These are phyloP conservation scores for Zygosaccharomyces sapae DNA, from an alignment of 1,139 yeast genomes.

Conservation along the genomic window DNA sequence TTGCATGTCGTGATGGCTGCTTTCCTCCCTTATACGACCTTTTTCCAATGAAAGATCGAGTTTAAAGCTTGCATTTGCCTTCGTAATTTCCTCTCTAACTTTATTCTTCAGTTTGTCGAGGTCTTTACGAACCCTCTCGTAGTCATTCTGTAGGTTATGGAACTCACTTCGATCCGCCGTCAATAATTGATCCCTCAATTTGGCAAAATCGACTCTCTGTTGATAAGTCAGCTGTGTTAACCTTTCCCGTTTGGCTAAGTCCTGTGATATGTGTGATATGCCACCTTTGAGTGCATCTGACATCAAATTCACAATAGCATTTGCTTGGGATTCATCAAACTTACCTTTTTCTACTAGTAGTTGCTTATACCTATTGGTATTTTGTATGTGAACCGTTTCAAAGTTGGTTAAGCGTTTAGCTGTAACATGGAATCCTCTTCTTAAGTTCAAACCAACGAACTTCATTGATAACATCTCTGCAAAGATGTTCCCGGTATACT, in stretches of 20 bases:
- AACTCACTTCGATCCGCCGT: slow-evolving; percentile 85
- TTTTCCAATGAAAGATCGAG: slow-evolving; percentile 88
- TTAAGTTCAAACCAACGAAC: slow-evolving; percentile 9
- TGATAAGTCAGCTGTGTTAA: slow-evolving; percentile 83
- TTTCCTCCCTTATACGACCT: slow-evolving; percentile 92
- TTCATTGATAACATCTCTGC: slow-evolving; percentile 1
- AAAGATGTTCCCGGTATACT: not conserved
- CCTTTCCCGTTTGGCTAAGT: slow-evolving; percentile 76
- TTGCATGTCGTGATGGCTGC: slow-evolving; percentile 85
- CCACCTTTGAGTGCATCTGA: slow-evolving; percentile 80
- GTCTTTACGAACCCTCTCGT: slow-evolving; percentile 78
- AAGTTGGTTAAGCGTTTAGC: slow-evolving; percentile 14
- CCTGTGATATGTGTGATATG: slow-evolving; percentile 65
- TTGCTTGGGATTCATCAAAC: slow-evolving; percentile 72
- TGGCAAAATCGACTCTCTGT: slow-evolving; percentile 94
- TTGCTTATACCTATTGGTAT: slow-evolving; percentile 29
- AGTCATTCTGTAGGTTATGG: slow-evolving; percentile 76
- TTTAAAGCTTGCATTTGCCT: slow-evolving; percentile 84
- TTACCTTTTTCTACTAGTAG: slow-evolving; percentile 56
- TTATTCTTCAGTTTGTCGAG: slow-evolving; percentile 80
- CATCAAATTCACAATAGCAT: slow-evolving; percentile 72
- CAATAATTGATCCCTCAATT: slow-evolving; percentile 83
- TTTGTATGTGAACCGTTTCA: slow-evolving; percentile 29
- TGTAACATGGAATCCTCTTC: slow-evolving; percentile 15
- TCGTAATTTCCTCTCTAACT: slow-evolving; percentile 86